Base-by-base conservation (phyloP, 1,139 yeast genomes). In the Lodderomyces theae region DNA sequence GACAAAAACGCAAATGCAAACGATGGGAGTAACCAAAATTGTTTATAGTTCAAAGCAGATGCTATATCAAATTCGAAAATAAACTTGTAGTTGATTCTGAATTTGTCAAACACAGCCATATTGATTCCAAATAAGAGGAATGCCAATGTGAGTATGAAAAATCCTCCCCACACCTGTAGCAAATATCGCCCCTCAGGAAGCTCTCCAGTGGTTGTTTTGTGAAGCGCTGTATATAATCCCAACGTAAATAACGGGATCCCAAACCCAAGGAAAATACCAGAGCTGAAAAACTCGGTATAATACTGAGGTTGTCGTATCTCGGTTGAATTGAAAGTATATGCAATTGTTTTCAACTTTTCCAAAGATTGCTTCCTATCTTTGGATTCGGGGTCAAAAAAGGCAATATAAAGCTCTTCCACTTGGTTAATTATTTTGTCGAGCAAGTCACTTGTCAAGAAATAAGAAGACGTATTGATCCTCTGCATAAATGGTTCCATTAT, bases 121-220 rank as follows among this genome's bases (percentile, higher is more conserved):
- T 86, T 82, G 30, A 86, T 45, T 8, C 82, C 82, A 57, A 90
- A 82, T 10, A 88, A 62, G 15, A 83, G 52, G 11, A 81, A 63
- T 54, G 84, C 73, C 13, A 89, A 52, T 34, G 76, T 68, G 5
- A 84, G 61, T 42, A 89, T 56, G 49, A 89, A 78, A 58, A 88
- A 88, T 1, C 97, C 97, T 5, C 83, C 97, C 96, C 96, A 92
- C 4, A 92, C 73, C 54, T 94, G 97, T 37, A 92, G 61, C 43
- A 90, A 57, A 45, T 64, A 82, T 37, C 63, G 64, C 0, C 81
- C 86, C 47, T 77, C 82, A 1, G 79, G 77, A 12, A 77, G 56
- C 2, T 60, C 57, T 1, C 60, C 59, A 30, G 53, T 53, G 7
- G 73, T 33, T 0, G 79, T 64, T 38, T 64, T 67, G 38, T 61